These are phyloP conservation scores for Sporothrix brunneoviolacea DNA, from an alignment of 2,329 filamentous ascomycete genomes.

Conservation along the genomic window DNA sequence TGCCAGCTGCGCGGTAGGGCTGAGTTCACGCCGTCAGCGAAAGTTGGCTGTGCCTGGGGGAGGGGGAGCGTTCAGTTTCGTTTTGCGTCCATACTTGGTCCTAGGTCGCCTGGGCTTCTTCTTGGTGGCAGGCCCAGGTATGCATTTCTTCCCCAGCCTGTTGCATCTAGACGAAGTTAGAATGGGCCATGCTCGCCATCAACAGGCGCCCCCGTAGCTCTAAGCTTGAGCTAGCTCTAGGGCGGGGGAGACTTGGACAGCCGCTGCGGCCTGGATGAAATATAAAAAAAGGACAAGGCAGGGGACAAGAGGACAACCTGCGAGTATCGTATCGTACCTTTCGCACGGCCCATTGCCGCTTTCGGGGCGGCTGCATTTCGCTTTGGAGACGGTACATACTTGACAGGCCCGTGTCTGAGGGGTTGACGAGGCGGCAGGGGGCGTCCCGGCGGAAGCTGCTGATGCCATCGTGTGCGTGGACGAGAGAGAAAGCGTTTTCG, in stretches of 20 bases:
- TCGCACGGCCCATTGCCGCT: not conserved
- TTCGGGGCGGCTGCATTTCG: not conserved
- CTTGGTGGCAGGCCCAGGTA: not conserved
- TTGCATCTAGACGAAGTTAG: not conserved
- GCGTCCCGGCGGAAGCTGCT: not conserved
- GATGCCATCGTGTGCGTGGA: not conserved
- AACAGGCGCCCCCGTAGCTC: too few species aligned
- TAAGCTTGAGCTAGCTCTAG: too few species aligned
- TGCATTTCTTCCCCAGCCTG: not conserved
- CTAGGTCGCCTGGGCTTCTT: not conserved
- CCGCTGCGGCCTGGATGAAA: too few species aligned
- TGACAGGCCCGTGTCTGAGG: not conserved
- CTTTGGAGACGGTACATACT: not conserved
- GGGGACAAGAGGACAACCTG: too few species aligned
- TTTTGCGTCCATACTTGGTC: constrained; percentile 2
- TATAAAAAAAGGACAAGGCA: too few species aligned
- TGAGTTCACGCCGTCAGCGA: not conserved
- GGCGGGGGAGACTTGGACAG: too few species aligned
- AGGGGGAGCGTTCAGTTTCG: too few species aligned
- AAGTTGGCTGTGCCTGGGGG: too few species aligned
- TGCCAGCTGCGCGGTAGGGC: not conserved
- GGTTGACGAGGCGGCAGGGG: not conserved
- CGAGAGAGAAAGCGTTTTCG: not conserved
- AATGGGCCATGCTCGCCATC: not conserved
- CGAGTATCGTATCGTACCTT: not conserved